These are phyloP conservation scores for Stevia rebaudiana DNA, from an alignment of 140 eudicot species.

Conservation along the genomic window DNA sequence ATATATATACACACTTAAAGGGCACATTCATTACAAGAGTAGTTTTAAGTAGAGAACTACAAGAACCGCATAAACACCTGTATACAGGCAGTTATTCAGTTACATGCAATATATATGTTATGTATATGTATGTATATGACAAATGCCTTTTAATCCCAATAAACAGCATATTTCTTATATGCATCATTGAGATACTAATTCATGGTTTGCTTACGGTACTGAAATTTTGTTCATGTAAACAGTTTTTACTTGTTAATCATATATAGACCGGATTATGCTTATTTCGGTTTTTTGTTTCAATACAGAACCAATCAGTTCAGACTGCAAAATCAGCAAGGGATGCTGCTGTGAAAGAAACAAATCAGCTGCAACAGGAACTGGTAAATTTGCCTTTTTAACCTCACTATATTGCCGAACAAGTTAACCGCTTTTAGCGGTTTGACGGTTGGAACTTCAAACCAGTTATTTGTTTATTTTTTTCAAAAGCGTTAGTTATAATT, in stretches of 20 bases:
- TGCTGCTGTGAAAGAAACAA: conserved; percentile 65
- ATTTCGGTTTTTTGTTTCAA: conserved; percentile 5
- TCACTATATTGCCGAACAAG: background rate
- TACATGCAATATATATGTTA: background rate
- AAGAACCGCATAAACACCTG: background rate
- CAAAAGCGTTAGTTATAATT: no score
- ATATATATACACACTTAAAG: no score
- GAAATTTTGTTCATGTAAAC: background rate
- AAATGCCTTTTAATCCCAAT: background rate
- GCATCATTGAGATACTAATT: background rate
- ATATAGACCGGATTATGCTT: background rate
- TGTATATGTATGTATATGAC: background rate
- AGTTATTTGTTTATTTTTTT: background rate
- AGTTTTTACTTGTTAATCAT: conserved; percentile 5
- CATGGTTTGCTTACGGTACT: background rate
- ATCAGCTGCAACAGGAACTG: conserved; percentile 71
- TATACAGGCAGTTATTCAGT: background rate
- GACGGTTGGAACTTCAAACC: background rate
- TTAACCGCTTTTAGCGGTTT: background rate
- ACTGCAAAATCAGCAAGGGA: conserved; percentile 63
- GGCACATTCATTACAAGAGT: background rate
- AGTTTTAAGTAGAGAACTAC: background rate
- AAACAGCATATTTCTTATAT: background rate
- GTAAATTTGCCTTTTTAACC: conserved; percentile 31
- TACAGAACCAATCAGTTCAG: conserved; percentile 49